A percentile compares a stretch with the other conserved stretches of the same genome.
Conservation (phyloP, 345 rosid genomes). For the Ricinus communis region DNA sequence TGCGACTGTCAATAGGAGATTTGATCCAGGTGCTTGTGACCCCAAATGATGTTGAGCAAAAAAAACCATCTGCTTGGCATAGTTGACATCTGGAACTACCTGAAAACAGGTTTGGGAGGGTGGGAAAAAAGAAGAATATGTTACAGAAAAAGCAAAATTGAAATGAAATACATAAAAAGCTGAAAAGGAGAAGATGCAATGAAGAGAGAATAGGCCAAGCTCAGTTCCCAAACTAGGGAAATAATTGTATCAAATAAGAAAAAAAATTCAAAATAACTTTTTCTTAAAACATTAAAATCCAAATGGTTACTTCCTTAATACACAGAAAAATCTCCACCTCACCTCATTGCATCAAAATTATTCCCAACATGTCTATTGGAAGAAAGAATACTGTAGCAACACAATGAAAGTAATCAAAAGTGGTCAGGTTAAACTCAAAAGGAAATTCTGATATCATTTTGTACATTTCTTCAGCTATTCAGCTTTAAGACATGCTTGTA, state of each 20-base stretch:
- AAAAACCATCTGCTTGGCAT: conserved; percentile 54
- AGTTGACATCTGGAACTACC: conserved; percentile 63
- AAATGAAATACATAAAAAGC: not conserved
- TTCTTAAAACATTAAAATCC: not conserved
- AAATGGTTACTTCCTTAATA: not conserved
- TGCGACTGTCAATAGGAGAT: conserved; percentile 49
- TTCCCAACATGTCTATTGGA: not conserved
- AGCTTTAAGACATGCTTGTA: not conserved
- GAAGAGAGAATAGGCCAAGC: too few species aligned
- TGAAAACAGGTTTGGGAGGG: conserved; percentile 27
- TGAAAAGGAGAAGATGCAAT: not conserved
- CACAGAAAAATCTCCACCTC: not conserved
- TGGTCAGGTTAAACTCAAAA: not conserved
- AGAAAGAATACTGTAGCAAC: not conserved
- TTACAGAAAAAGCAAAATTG: not conserved
- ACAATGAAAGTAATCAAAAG: too few species aligned
- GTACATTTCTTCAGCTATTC: not conserved
- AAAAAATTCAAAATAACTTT: not conserved
- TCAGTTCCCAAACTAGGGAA: not conserved
- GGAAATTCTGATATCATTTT: not conserved
- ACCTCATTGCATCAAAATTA: not conserved
- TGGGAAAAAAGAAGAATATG: not conserved
- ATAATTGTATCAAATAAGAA: not conserved
- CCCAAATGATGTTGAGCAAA: conserved; percentile 59
- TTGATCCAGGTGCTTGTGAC: conserved; percentile 41